A percentile compares a stretch with the other conserved stretches of the same genome.
These are phyloP conservation scores for Lentinula edodes DNA, from an alignment of 768 basidiomycete species.

Conservation along the genomic window DNA sequence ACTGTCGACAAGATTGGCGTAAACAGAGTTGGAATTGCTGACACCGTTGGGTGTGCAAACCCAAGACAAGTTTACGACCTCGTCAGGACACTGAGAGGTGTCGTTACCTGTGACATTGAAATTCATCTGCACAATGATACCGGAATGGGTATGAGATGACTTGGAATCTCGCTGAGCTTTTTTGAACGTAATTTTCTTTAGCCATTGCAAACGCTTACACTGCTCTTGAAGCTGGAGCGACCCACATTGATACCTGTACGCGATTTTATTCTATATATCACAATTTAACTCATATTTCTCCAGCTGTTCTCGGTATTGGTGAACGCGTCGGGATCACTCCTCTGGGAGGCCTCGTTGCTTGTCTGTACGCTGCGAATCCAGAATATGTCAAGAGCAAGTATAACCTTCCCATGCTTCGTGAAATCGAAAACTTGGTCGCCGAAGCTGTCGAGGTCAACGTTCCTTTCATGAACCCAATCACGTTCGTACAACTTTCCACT, in stretches of 20 bases:
- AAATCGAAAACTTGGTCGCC: constrained; percentile 97
- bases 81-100: constrained; percentile 91
- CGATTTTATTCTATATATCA: constrained; percentile 5
- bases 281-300: constrained; percentile 3
- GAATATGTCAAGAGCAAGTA: constrained; percentile 99
- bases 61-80: constrained; percentile 98
- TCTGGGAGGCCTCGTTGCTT: constrained; percentile 93
- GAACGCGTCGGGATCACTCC: constrained; percentile 99
- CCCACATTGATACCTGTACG: constrained; percentile 96
- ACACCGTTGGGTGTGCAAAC: constrained; percentile 99
- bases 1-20: constrained; percentile 99
- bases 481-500: constrained; percentile 38
- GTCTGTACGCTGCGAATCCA: constrained; percentile 94
- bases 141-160: constrained; percentile 67
- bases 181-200: constrained; percentile 20
- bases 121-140: constrained; percentile 98
- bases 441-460: constrained; percentile 98
- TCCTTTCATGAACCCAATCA: constrained; percentile 95
- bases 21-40: constrained; percentile 97
- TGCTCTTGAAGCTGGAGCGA: constrained; percentile 97
- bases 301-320: constrained; percentile 94
- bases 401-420: constrained; percentile 94
- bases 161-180: background rate
- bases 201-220: constrained; percentile 99
- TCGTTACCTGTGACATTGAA: constrained; percentile 97